Conservation (phyloP, 345 rosid species). For the Ceriops tagal region DNA sequence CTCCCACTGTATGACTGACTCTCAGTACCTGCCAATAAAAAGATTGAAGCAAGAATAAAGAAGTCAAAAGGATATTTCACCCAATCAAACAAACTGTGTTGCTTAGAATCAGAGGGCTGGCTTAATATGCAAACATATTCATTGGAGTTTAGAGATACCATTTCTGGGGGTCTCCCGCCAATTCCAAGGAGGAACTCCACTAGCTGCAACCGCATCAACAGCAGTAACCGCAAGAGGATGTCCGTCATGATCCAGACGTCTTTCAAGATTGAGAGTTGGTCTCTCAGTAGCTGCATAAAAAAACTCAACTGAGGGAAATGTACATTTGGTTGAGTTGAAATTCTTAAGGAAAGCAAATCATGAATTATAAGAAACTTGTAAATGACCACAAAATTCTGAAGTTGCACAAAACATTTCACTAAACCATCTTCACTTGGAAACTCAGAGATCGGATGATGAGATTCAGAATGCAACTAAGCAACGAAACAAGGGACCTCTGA, state of each 20-base stretch:
- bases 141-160: constrained; percentile 50
- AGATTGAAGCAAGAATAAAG: not conserved
- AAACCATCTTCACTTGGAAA: not conserved
- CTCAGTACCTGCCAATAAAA: constrained; percentile 52
- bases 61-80: not conserved
- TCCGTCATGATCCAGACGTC: constrained; percentile 91
- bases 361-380: not conserved
- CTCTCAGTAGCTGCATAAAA: constrained; percentile 66
- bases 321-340: constrained; percentile 13
- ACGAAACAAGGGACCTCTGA: too few species aligned
- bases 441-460: not conserved
- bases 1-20: constrained; percentile 78
- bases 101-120: constrained; percentile 1
- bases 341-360: constrained; percentile 8
- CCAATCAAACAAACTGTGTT: not conserved
- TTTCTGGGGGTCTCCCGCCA: constrained; percentile 96
- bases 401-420: not conserved
- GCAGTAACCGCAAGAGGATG: constrained; percentile 86
- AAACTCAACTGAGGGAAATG: constrained; percentile 26
- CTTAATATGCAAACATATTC: not conserved
- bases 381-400: not conserved
- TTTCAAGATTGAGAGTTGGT: constrained; percentile 86
- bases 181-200: constrained; percentile 96
- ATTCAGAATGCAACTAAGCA: not conserved
- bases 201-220: constrained; percentile 80